These are phyloP conservation scores for Capsicum baccatum DNA, from an alignment of 257 asterid genomes.

Conservation along the genomic window DNA sequence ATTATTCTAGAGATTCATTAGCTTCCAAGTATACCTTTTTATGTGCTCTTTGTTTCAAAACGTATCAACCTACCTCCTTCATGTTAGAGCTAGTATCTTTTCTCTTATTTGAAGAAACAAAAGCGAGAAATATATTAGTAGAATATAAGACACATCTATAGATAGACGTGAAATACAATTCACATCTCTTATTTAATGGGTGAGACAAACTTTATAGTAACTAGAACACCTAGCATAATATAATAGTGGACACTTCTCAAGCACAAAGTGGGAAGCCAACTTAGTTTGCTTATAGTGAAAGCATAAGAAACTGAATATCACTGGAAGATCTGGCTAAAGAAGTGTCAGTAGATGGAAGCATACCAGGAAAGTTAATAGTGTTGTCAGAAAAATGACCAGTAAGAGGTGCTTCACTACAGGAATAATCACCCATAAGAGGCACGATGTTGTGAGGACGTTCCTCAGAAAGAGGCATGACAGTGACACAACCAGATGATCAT, in stretches of 20 bases:
- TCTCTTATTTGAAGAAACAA: no score
- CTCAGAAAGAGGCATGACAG: neutral
- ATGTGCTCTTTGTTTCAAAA: neutral
- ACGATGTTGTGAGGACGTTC: neutral
- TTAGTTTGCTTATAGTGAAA: neutral
- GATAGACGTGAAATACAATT: neutral
- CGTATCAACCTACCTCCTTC: neutral
- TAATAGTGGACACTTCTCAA: neutral
- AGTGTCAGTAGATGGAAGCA: neutral
- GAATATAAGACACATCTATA: no score
- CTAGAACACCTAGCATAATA: neutral
- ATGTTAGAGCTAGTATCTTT: no score
- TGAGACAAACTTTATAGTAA: neutral
- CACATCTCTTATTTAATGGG: neutral
- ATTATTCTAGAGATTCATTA: neutral
- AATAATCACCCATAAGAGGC: neutral
- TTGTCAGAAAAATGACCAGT: neutral
- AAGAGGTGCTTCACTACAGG: neutral
- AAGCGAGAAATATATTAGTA: no score
- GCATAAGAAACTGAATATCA: neutral
- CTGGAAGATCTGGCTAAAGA: neutral
- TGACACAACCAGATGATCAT: no score
- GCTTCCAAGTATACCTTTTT: no score
- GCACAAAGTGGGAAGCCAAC: neutral
- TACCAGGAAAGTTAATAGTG: neutral